phyloP scores from a whole-genome alignment of 2,329 filamentous ascomycete species.

The Arthrocladium fulminans region DNA sequence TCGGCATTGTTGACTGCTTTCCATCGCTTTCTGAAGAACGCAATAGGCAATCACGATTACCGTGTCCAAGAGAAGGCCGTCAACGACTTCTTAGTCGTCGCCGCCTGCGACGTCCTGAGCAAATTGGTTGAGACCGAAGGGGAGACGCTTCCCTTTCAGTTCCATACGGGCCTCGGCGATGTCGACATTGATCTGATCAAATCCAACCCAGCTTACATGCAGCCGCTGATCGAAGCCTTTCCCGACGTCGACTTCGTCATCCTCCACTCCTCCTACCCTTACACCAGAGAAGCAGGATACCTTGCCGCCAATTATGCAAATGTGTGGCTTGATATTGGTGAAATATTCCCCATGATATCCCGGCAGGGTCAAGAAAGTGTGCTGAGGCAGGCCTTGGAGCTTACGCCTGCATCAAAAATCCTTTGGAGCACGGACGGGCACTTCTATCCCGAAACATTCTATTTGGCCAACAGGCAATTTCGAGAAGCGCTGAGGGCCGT shows the following conservation, averaged over 20 bases:
- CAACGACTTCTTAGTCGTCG: slow-evolving; percentile 61
- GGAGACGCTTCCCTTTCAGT: slow-evolving; percentile 56
- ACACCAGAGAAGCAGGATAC: slow-evolving; percentile 68
- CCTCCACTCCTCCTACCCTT: slow-evolving; percentile 74
- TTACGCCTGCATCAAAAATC: slow-evolving; percentile 66
- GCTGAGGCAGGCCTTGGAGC: slow-evolving; percentile 62
- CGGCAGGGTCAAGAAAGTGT: slow-evolving; percentile 65
- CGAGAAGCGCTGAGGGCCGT: slow-evolving; percentile 60
- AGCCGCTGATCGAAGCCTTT: slow-evolving; percentile 62
- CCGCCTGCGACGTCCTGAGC: slow-evolving; percentile 51
- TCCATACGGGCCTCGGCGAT: slow-evolving; percentile 76
- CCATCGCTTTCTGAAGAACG: slow-evolving; percentile 19
- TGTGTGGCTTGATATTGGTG: slow-evolving; percentile 73
- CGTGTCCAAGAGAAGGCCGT: slow-evolving; percentile 53
- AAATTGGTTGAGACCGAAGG: slow-evolving; percentile 29
- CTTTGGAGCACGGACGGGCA: slow-evolving; percentile 76
- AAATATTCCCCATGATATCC: slow-evolving; percentile 71
- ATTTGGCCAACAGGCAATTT: slow-evolving; percentile 63
- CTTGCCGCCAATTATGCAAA: slow-evolving; percentile 69
- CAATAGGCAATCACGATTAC: slow-evolving; percentile 25
- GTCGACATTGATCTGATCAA: slow-evolving; percentile 63
- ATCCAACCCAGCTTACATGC: slow-evolving; percentile 66
- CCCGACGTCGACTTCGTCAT: slow-evolving; percentile 64
- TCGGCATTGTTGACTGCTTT: slow-evolving; percentile 19
- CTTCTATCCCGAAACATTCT: slow-evolving; percentile 68